These are phyloP conservation scores for Coniochaeta sp. DNA, from an alignment of 2,329 filamentous ascomycete species.

Conservation along the genomic window DNA sequence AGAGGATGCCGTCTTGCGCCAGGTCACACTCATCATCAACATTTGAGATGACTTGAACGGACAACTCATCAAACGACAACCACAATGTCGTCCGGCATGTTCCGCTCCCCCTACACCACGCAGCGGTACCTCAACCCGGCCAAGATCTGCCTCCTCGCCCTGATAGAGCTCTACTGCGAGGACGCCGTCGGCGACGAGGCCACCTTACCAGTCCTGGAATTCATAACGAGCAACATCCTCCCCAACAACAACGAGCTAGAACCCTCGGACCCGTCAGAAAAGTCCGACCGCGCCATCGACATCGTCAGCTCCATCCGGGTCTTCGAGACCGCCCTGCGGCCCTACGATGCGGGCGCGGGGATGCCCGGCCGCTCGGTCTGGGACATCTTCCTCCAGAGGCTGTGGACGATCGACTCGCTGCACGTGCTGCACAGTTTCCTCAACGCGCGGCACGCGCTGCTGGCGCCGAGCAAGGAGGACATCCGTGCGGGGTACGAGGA, in stretches of 20 bases:
- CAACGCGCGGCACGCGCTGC: constrained; percentile 45
- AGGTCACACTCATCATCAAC: no score
- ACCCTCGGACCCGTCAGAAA: constrained; percentile 33
- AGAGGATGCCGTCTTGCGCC: no score
- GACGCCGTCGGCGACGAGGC: constrained; percentile 39
- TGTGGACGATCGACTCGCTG: constrained; percentile 81
- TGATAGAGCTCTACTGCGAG: constrained; percentile 76
- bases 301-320: constrained; percentile 49
- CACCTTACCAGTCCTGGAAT: constrained; percentile 33
- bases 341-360: constrained; percentile 43
- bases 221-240: constrained; percentile 36
- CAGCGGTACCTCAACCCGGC: constrained; percentile 76
- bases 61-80: not conserved
- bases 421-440: constrained; percentile 78
- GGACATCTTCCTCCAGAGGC: constrained; percentile 71
- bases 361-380: constrained; percentile 77
- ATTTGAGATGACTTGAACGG: no score
- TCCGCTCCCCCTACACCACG: constrained; percentile 9
- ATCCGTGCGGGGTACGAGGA: constrained; percentile 25
- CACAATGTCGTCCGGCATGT: constrained; percentile 3
- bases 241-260: constrained; percentile 21
- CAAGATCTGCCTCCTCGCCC: constrained; percentile 73
- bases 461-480: constrained; percentile 58
- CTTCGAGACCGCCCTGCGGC: constrained; percentile 51
- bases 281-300: constrained; percentile 41